Percentiles rank a stretch among this genome's conserved stretches.
Conservation (phyloP, 306 rosid species). For the Aeschynomene evenia region DNA sequence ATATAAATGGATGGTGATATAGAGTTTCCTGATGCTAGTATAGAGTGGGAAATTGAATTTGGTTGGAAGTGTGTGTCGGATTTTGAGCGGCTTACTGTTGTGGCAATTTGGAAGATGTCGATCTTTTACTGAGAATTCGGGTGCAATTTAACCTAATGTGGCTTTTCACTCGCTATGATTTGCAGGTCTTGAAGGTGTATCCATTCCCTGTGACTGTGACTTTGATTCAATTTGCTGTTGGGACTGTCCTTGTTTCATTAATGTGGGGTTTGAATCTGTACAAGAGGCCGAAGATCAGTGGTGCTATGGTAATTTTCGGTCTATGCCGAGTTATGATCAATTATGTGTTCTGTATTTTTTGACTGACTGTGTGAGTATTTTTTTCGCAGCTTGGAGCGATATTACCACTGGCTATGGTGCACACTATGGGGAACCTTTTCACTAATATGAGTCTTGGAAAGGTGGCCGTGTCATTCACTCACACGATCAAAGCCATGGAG, state of each 20-base stretch:
- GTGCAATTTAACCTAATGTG: background rate
- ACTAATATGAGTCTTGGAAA: slow-evolving; percentile 98
- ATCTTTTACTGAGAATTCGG: background rate
- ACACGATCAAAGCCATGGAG: slow-evolving; percentile 97
- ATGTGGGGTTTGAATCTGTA: slow-evolving; percentile 92
- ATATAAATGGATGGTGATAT: background rate
- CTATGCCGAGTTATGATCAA: slow-evolving; percentile 1
- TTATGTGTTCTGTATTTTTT: slow-evolving; percentile 7
- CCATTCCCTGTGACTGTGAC: slow-evolving; percentile 77
- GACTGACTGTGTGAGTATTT: background rate
- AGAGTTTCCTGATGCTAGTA: background rate
- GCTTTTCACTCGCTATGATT: background rate
- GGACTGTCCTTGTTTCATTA: slow-evolving; percentile 60
- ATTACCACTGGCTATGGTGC: slow-evolving; percentile 79
- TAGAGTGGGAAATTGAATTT: background rate
- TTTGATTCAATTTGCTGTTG: slow-evolving; percentile 69
- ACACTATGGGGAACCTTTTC: slow-evolving; percentile 92
- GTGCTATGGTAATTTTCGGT: slow-evolving; percentile 62
- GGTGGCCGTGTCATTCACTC: slow-evolving; percentile 98
- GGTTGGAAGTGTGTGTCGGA: background rate
- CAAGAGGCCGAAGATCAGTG: slow-evolving; percentile 69
- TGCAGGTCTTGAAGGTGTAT: slow-evolving; percentile 83
- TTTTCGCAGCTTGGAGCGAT: slow-evolving; percentile 73
- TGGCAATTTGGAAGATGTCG: background rate
- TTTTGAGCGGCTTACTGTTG: background rate